Percentiles rank a stretch among this genome's conserved stretches.
These are phyloP conservation scores for Penicillium brevicompactum DNA, from an alignment of 2,329 filamentous ascomycete species.

Conservation along the genomic window DNA sequence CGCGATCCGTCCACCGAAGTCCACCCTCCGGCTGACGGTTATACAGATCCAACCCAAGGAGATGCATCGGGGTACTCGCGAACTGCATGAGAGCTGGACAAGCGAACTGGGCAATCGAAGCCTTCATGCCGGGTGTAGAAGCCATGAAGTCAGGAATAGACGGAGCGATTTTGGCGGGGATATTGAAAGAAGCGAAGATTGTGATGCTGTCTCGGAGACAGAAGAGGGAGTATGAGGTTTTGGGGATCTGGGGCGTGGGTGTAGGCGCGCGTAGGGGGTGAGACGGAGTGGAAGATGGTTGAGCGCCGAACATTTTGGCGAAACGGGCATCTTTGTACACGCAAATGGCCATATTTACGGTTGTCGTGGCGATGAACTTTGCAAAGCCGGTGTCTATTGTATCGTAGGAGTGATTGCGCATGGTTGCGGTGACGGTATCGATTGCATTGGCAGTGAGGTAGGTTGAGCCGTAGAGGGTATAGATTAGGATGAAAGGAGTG, in stretches of 20 bases:
- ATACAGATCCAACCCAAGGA: conserved; percentile 84
- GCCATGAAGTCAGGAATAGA: conserved; percentile 59
- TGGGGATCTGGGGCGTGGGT: conserved; percentile 57
- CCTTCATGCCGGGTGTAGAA: conserved; percentile 48
- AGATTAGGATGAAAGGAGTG: conserved; percentile 53
- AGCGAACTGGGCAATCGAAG: conserved; percentile 73
- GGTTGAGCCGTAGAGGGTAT: conserved; percentile 77
- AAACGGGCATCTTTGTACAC: conserved; percentile 90
- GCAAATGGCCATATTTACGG: conserved; percentile 82
- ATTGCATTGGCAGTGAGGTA: conserved; percentile 86
- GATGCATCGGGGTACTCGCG: conserved; percentile 77
- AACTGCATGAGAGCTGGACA: conserved; percentile 80
- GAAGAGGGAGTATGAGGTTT: conserved; percentile 76
- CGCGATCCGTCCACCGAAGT: conserved; percentile 61
- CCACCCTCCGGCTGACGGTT: conserved; percentile 61
- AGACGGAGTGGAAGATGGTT: not conserved
- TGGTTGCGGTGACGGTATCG: conserved; percentile 75
- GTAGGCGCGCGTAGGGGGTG: not conserved
- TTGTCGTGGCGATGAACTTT: conserved; percentile 79
- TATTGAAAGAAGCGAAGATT: conserved; percentile 89
- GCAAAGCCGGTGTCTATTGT: conserved; percentile 70
- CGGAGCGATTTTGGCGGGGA: conserved; percentile 77
- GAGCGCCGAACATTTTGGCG: conserved; percentile 76
- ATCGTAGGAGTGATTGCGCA: conserved; percentile 57
- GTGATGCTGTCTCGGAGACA: conserved; percentile 81